Conservation (phyloP, 768 basidiomycete species). For the Phaeotremella fagi region DNA sequence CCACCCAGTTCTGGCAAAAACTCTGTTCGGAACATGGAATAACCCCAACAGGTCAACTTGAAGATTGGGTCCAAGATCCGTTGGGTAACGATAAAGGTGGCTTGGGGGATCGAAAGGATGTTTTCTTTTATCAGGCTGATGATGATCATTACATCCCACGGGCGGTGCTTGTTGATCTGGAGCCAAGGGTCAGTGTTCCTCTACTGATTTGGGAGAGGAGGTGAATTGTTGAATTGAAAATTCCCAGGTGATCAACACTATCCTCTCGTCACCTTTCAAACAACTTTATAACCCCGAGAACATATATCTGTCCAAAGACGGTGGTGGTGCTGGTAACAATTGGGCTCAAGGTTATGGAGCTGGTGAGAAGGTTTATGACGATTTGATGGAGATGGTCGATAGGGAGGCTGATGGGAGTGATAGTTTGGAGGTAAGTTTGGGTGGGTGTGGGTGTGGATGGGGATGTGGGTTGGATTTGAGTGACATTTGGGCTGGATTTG, state of each 20-base stretch:
- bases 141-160: constrained; percentile 98
- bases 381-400: constrained; percentile 98
- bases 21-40: constrained; percentile 98
- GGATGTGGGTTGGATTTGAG: too few species aligned
- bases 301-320: constrained; percentile 90
- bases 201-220: neutral
- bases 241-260: constrained; percentile 81
- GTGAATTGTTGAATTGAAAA: neutral
- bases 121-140: constrained; percentile 99
- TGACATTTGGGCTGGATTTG: too few species aligned
- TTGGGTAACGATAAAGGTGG: too few species aligned
- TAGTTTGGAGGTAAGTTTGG: constrained; percentile 73
- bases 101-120: constrained; percentile 80
- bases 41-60: constrained; percentile 87
- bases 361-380: constrained; percentile 88
- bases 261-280: constrained; percentile 79
- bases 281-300: constrained; percentile 95
- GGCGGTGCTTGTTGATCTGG: constrained; percentile 86
- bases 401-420: constrained; percentile 97
- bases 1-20: constrained; percentile 81
- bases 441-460: too few species aligned
- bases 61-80: constrained; percentile 95
- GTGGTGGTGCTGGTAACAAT: constrained; percentile 98
- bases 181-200: constrained; percentile 70
- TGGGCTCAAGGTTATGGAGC: constrained; percentile 93